Base-by-base conservation (phyloP, 2,329 filamentous ascomycete genomes). In the Ophiognomonia clavigignenti-juglandacearum region DNA sequence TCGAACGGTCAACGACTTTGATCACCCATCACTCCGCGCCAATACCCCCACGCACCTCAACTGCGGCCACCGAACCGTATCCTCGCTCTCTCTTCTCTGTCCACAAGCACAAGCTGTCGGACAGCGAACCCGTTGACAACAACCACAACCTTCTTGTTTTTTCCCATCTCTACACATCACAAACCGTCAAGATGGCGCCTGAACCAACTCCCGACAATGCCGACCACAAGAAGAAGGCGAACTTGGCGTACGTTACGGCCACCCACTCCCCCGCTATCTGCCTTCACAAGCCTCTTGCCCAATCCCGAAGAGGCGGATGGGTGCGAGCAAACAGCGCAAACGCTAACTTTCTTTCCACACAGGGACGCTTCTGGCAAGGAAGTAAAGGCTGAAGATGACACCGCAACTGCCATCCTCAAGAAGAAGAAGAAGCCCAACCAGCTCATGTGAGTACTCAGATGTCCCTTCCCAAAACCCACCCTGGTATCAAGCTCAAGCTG, bases 401-500 rank as follows among this genome's bases (percentile, higher is more conserved):
- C 85, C 53, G 83, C 93, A 44, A 98, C 93, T 38, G 93, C 93
- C 58, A 98, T 98, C 61, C 82, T 98, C 63, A 97, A 96, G 78
- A 97, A 97, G 82, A 98, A 98, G 86, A 98, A 98, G 91, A 98
- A 98, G 88, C 91, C 91, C 61, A 98, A 98, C 74, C 95, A 92
- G 64, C 74, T 98, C 68, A 95, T 98, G 90, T 95, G 78, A 69
- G 59, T 56, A 22, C 29, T 44, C 38, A 5, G 7, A 3, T 3
- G 10, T 14, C 4, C 18, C 41, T 20, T 31, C 26, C 22, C n/a
- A n/a, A 14, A 29, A 23, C 20, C 16, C 7, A 16, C 20, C 20
- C 6, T 32, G 36, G 24, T 43, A 14, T 6, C 29, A 42, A 48
- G 31, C 54, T 52, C 39, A 35, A 27, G 51, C 54, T 51, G 52